Base-by-base conservation (phyloP, 306 rosid genomes). In the Lablab purpureus region DNA sequence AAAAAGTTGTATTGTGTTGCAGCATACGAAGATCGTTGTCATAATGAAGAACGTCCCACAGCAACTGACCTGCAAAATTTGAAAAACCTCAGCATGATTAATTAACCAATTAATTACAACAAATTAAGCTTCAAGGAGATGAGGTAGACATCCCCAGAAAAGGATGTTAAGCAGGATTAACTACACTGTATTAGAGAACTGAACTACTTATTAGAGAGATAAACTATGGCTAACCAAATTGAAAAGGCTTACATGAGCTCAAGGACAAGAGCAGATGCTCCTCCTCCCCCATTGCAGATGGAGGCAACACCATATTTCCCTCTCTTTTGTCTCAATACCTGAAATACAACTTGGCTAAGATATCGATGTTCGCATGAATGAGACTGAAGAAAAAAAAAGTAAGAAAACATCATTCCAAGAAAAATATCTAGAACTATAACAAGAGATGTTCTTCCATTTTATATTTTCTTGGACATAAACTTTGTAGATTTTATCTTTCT, bases 281-380 rank as follows among this genome's bases (percentile, higher is more conserved):
- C 99, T 55, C 99, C 99, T 80, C 97, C 99, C 18, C 99, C 99
- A 32, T 94, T 92, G 89, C 99, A 94, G 67, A 94, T 88, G 40
- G 86, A 90, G 32, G 65, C 95, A 84, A 92, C 90, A 34, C 99
- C 99, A 73, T 91, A 92, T 87, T 76, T 92, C 54, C 97, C 97
- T 64, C 90, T 87, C 82, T 84, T 87, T 25, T 92, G 91, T 73
- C 93, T 92, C 75, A 91, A 73, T 70, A 92, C 97, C 99, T 94
- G 88, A 71, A 74, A 83, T 73, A 85, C 79, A 74, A 63, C 50
- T 41, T 45, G 64, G 41, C 74, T 70, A 40, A 84, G 74, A 78
- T 56, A 74, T 63, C 67, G n/a, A n/a, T n/a, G n/a, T n/a, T n/a
- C n/a, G n/a, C n/a, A 32, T 32, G 36, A 32, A 5, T 32, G 8